phyloP scores from a whole-genome alignment of 2,329 filamentous ascomycete genomes.

The Xylariaceae sp. region DNA sequence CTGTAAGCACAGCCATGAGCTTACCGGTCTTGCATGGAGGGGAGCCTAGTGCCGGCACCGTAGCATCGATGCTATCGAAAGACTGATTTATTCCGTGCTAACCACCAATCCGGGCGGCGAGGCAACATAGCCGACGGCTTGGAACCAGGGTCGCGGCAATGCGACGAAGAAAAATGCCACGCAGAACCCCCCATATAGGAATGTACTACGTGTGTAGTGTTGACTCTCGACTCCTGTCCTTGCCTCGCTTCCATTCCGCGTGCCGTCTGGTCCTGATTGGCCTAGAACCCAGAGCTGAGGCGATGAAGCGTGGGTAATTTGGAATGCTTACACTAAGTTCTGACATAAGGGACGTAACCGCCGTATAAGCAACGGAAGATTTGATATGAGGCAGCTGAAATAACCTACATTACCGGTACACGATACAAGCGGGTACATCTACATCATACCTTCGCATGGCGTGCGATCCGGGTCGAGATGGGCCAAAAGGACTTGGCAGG shows the following conservation, averaged over 20 bases:
- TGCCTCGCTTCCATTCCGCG: background rate
- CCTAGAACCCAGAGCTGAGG: conserved; percentile 8
- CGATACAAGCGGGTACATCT: background rate
- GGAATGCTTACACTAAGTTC: conserved; percentile 16
- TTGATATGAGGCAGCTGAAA: background rate
- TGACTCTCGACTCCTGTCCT: background rate
- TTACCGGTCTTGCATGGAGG: background rate
- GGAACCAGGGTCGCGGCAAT: background rate
- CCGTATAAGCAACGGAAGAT: background rate
- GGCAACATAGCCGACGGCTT: background rate
- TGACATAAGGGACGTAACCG: background rate
- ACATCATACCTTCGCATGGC: background rate
- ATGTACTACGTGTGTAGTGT: background rate
- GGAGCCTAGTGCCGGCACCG: background rate
- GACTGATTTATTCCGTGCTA: background rate
- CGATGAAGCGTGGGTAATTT: conserved; percentile 12
- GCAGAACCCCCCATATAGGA: background rate
- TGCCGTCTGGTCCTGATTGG: conserved; percentile 11
- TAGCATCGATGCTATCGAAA: too few species aligned
- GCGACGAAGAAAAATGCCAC: background rate
- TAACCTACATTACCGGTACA: background rate
- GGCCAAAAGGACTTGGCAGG: background rate
- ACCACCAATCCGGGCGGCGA: background rate
- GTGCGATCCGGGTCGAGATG: background rate
- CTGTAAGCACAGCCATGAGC: too few species aligned